Percentiles rank a stretch among this genome's conserved stretches.
Evolutionary conservation across 1,139 yeast genomes (phyloP).

Genomic region (Saccharomyces pastorianus): DNA sequence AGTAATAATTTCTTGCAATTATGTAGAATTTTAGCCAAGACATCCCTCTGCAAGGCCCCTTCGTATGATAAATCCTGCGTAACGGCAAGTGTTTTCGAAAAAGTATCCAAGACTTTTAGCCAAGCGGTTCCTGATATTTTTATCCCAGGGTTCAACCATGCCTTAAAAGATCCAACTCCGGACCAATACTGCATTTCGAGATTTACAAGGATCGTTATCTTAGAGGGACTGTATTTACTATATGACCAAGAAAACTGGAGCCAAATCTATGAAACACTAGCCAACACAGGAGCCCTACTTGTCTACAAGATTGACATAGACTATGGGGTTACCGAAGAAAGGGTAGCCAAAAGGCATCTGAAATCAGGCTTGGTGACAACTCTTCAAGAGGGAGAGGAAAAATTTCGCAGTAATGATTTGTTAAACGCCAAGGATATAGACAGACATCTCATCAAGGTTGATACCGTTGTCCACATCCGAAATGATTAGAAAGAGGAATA

Average conservation of each 20-base stretch:
- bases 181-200: conserved; percentile 38
- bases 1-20: conserved; percentile 40
- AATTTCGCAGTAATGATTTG: conserved; percentile 64
- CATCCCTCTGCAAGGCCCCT: conserved; percentile 10
- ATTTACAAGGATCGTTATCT: conserved; percentile 40
- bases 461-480: conserved; percentile 29
- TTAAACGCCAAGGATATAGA: conserved; percentile 56
- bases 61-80: neutral
- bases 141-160: conserved; percentile 76
- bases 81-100: conserved; percentile 8
- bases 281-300: conserved; percentile 15
- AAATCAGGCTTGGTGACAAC: conserved; percentile 54
- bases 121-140: conserved; percentile 32
- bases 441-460: conserved; percentile 36
- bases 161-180: conserved; percentile 52
- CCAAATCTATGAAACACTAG: conserved; percentile 30
- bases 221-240: conserved; percentile 60
- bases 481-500: conserved; percentile 20
- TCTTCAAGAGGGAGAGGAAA: conserved; percentile 49
- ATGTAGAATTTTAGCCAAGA: conserved; percentile 24
- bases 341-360: conserved; percentile 68
- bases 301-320: conserved; percentile 37
- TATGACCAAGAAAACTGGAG: conserved; percentile 46
- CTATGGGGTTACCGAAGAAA: conserved; percentile 37
- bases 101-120: conserved; percentile 14